Base-by-base conservation (phyloP, 1,284 basidiomycete genomes). In the Fomitopsis palustris region DNA sequence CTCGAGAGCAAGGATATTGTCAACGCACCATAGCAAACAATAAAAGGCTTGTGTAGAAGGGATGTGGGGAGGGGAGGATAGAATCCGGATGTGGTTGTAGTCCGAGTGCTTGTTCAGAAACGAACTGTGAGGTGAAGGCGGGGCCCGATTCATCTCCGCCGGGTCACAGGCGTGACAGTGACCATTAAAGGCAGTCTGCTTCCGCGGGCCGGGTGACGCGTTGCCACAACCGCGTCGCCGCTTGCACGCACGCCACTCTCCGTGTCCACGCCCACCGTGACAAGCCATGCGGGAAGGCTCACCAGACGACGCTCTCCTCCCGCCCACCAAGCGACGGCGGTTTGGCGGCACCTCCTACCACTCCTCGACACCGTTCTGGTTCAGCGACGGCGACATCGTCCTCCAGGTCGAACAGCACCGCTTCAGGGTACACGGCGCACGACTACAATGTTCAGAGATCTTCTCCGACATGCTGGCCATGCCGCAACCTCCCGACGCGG, bases 401-500 rank as follows among this genome's bases (percentile, higher is more conserved):
- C 62, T 74, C 14, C 60, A 55, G 2, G 54, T 70, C 17, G 65
- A 64, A 41, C 39, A 59, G 25, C 58, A 59, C 41, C 42, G 31
- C 19, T 65, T 72, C 59, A 70, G 66, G 38, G 47, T 74, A 2
- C 70, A 71, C 54, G 19, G 52, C 1, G 56, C 19, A 17, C 52
- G 52, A 25, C 33, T 65, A 6, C 58, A 55, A 53, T 61, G 21
- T 38, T 69, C 66, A 5, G 53, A 56, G 6, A 59, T 67, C 3
- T 71, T 71, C 57, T 65, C 61, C 9, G 67, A 67, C 52, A 74
- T 76, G 69, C 64, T 76, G 19, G 59, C 57, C 17, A 54, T 75
- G 4, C 74, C 74, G 0, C 74, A 75, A 53, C 72, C 71, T 9
- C 47, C 56, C 0, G 59, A 63, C 16, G 57, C 57, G 8, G 73